Evolutionary conservation across 192 early-diverging fungal genomes (phyloP).

Genomic region (Phlyctochytrium planicorne): DNA sequence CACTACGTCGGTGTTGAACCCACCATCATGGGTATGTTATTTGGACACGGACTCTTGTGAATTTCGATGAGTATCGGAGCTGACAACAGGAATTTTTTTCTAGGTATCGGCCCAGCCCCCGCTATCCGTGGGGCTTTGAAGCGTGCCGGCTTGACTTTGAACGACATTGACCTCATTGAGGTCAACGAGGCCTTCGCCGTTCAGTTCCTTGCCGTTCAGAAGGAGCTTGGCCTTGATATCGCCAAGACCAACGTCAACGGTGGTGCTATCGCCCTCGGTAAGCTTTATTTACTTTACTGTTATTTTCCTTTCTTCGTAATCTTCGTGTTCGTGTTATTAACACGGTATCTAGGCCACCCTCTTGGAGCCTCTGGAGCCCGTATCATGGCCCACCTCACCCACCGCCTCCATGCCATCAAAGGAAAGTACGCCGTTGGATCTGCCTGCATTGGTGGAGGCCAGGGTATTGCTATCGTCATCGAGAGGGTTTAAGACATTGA

Average conservation of each 20-base stretch:
- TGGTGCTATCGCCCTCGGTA: conserved; percentile 87
- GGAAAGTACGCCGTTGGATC: conserved; percentile 88
- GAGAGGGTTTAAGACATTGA: conserved; percentile 56
- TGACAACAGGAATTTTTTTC: no score
- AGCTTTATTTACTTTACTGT: neutral
- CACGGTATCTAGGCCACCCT: conserved; percentile 69
- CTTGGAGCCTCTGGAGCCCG: conserved; percentile 94
- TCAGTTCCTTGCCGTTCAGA: conserved; percentile 85
- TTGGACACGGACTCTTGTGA: neutral
- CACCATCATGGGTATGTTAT: conserved; percentile 77
- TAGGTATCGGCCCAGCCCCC: conserved; percentile 83
- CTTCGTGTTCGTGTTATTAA: no score
- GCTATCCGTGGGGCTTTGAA: conserved; percentile 85
- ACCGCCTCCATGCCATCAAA: conserved; percentile 77
- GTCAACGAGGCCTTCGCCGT: conserved; percentile 99
- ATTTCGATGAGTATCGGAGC: neutral
- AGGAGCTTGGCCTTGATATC: conserved; percentile 81
- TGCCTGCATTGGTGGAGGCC: conserved; percentile 95
- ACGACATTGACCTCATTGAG: conserved; percentile 89
- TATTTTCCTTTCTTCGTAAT: no score
- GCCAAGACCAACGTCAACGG: conserved; percentile 82
- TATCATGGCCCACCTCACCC: conserved; percentile 84
- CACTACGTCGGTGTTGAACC: conserved; percentile 86
- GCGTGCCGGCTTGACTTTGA: conserved; percentile 71
- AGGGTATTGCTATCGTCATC: conserved; percentile 74